These are phyloP conservation scores for Radiomyces spectabilis DNA, from an alignment of 192 early-diverging fungal genomes.

Conservation along the genomic window DNA sequence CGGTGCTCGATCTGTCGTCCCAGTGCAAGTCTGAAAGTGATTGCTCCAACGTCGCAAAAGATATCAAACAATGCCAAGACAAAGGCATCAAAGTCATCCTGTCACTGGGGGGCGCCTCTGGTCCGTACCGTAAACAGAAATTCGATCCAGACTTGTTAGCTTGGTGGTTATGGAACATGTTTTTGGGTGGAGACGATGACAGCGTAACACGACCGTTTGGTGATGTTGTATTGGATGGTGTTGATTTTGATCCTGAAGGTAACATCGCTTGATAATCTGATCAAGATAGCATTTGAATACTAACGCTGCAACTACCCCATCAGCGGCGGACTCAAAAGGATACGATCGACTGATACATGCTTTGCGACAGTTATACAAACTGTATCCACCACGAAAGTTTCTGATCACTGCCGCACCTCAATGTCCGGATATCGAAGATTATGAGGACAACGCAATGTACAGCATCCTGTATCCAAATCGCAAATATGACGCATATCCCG, in stretches of 20 bases:
- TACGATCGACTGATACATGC: constrained; percentile 14
- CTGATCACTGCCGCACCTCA: constrained; percentile 65
- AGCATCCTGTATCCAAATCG: constrained; percentile 11
- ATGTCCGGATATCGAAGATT: constrained; percentile 59
- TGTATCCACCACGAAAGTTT: constrained; percentile 24
- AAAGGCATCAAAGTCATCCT: constrained; percentile 50
- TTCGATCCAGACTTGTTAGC: constrained; percentile 21
- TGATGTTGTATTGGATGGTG: constrained; percentile 60
- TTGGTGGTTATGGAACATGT: constrained; percentile 35
- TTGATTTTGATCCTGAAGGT: constrained; percentile 63
- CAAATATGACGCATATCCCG: constrained; percentile 42
- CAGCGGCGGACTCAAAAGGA: background rate
- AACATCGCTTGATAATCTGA: constrained; percentile 48
- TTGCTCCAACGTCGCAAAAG: constrained; percentile 45
- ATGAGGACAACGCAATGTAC: constrained; percentile 47
- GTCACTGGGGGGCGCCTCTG: constrained; percentile 56
- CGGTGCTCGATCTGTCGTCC: constrained; percentile 13
- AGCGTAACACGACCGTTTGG: constrained; percentile 55
- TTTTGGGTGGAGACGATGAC: constrained; percentile 48
- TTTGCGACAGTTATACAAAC: constrained; percentile 34
- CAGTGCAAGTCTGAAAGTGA: constrained; percentile 13
- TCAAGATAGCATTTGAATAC: too few species aligned
- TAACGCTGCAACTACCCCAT: too few species aligned
- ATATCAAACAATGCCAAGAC: constrained; percentile 57
- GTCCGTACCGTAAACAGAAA: constrained; percentile 23